Evolutionary conservation across 441 rosid genomes (phyloP), one percentile per base, ranked within the genome.

Genomic region (Populus hybrid): DNA sequence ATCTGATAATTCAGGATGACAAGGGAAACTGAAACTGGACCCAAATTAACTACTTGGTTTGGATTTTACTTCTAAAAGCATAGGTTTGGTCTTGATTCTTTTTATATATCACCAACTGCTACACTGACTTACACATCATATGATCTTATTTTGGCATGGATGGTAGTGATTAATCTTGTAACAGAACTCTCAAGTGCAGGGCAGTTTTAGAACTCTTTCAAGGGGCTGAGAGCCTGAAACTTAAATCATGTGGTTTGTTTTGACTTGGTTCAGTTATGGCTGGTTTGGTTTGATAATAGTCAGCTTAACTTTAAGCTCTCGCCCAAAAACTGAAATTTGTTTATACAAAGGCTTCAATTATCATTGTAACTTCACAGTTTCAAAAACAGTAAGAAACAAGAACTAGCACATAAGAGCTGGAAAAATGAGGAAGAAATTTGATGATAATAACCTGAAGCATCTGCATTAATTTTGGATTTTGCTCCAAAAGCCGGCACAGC

Each of bases 401-500:
- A 7, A 40, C 24, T 20, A n/a, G 11, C 32, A 53, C 70, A 30
- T 9, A 40, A 28, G 72, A 42, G 35, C 46, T 20, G 34, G 4
- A 65, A 75, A 50, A 16, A 30, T 20, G 9, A 5, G 59, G 10
- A 50, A 67, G 20, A 59, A 61, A 65, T 50, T 46, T 9, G 26
- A 32, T 30, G 32, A 71, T 23, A 32, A 28, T 53, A 81, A 94
- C 99, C 99, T 96, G 98, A 83, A 94, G 98, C 99, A 96, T 93
- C 89, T 93, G 96, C 97, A 94, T 92, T 79, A 96, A 65, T 80
- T 92, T 96, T 20, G 99, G 99, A 84, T 96, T 92, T 81, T 92
- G 95, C 89, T 94, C 98, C 92, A 96, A 79, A 82, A 96, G 95
- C 86, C 96, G 92, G 89, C 98, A 93, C 23, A 94, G 96, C 86